Evolutionary conservation across 164 flowering plant genomes (phyloP), one percentile per base, ranked within the genome.

Genomic region (Macadamia tetraphylla): DNA sequence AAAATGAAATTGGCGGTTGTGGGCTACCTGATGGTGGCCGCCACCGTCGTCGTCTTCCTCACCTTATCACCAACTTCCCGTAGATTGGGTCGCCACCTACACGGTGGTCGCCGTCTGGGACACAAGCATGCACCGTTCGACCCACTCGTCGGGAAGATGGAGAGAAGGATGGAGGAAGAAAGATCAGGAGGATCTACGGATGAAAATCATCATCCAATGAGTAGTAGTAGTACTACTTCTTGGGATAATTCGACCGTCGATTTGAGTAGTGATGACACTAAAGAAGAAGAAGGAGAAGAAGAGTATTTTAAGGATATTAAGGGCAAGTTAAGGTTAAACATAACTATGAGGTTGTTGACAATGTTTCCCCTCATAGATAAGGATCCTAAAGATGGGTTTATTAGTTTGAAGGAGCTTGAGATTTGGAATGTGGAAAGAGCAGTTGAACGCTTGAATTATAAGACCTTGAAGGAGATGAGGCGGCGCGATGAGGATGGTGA

Each of bases 291-390:
- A 23, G 23, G 23, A 23, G 23, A 23, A 23, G 32, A 75, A 5
- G 76, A 82, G 3, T 81, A 68, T 65, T 76, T 81, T 40, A 62
- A 32, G 10, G 74, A 79, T 2, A 23, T 23, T 23, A 5, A 35
- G 3, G 40, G 40, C 2, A 81, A 76, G 12, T 83, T 84, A 1
- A 77, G 35, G 59, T 31, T 89, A 9, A 85, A 89, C 70, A 69
- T 77, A 17, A 81, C 82, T 0, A 59, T 73, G 70, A 83, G 91
- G 79, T 49, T 87, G 69, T 63, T 71, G 6, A 35, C 75, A 13
- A 59, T 88, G 79, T 88, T 85, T 64, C 94, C 94, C 4, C 29
- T 82, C 72, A 12, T 88, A 13, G 94, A 89, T 67, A 70, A 10
- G 6, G 58, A 67, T 9, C 86, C 90, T 0, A 67, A 67, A 58